phyloP scores from a whole-genome alignment of 1,284 basidiomycete genomes.

The Melampsora americana region DNA sequence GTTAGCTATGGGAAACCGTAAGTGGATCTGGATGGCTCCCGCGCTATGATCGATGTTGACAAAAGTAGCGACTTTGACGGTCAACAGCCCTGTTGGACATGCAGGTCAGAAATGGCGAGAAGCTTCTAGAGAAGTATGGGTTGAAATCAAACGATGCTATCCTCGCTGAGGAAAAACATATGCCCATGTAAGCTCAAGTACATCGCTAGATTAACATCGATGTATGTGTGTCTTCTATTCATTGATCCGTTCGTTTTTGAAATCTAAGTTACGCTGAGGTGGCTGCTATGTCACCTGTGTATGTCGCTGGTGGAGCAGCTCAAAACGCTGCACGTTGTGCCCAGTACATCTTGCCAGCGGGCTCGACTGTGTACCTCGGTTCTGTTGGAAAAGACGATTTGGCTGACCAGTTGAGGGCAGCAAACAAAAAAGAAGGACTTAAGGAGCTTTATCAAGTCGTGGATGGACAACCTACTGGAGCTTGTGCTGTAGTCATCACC shows the following conservation, averaged over 20 bases:
- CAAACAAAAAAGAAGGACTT: slow-evolving; percentile 90
- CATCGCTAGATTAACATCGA: neutral
- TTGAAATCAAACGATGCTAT: slow-evolving; percentile 96
- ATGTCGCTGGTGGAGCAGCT: slow-evolving; percentile 93
- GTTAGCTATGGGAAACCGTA: slow-evolving; percentile 53
- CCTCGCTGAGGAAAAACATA: slow-evolving; percentile 84
- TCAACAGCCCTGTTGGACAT: slow-evolving; percentile 54
- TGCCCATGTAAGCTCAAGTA: slow-evolving; percentile 65
- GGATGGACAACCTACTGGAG: slow-evolving; percentile 83
- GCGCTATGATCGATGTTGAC: neutral
- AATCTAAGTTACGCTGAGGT: slow-evolving; percentile 37
- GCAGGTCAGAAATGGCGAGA: slow-evolving; percentile 65
- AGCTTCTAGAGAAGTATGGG: slow-evolving; percentile 81
- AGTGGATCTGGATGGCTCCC: slow-evolving; percentile 37
- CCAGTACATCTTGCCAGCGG: slow-evolving; percentile 82
- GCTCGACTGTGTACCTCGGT: slow-evolving; percentile 90
- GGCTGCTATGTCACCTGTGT: slow-evolving; percentile 58
- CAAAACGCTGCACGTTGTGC: slow-evolving; percentile 82
- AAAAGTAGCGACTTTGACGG: neutral
- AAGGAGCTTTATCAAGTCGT: slow-evolving; percentile 84
- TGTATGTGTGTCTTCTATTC: neutral
- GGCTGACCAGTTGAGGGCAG: slow-evolving; percentile 81
- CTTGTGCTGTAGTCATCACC: slow-evolving; percentile 93
- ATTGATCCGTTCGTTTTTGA: neutral
- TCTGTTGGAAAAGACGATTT: slow-evolving; percentile 90